Percentiles rank a stretch among this genome's conserved stretches.
Evolutionary conservation across 2,329 filamentous ascomycete species (phyloP).

Genomic region (Elsinoe fawcettii): DNA sequence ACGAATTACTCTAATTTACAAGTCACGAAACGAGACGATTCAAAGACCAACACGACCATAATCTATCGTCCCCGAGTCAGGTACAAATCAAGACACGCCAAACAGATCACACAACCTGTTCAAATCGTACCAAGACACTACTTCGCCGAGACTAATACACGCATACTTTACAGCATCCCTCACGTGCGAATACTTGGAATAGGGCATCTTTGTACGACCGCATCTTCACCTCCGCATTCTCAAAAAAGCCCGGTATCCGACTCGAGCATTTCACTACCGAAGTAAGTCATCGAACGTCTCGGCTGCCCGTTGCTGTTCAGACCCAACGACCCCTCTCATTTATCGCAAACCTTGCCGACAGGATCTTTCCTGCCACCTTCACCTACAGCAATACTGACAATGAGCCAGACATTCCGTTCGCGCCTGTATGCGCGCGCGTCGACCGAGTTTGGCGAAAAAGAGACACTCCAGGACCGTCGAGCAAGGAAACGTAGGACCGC

Average conservation of each 20-base stretch:
- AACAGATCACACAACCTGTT: constrained; percentile 3
- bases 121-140: background rate
- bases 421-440: constrained; percentile 4
- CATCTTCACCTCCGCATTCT: background rate
- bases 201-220: background rate
- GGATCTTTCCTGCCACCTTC: background rate
- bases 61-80: background rate
- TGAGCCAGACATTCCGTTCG: constrained; percentile 11
- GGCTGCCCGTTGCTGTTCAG: constrained; percentile 11
- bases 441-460: background rate
- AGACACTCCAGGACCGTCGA: constrained; percentile 6
- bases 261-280: constrained; percentile 4
- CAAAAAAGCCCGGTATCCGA: constrained; percentile 1
- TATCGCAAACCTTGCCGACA: background rate
- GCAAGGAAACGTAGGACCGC: constrained; percentile 11
- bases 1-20: background rate
- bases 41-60: background rate
- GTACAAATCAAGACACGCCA: background rate
- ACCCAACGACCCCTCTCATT: constrained; percentile 3
- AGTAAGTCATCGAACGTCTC: constrained; percentile 14
- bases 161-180: background rate
- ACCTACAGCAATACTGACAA: background rate
- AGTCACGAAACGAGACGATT: constrained; percentile 1
- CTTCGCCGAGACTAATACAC: background rate
- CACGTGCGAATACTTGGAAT: background rate